These are phyloP conservation scores for Nannizzia gypsea DNA, from an alignment of 2,329 filamentous ascomycete species.

Conservation along the genomic window DNA sequence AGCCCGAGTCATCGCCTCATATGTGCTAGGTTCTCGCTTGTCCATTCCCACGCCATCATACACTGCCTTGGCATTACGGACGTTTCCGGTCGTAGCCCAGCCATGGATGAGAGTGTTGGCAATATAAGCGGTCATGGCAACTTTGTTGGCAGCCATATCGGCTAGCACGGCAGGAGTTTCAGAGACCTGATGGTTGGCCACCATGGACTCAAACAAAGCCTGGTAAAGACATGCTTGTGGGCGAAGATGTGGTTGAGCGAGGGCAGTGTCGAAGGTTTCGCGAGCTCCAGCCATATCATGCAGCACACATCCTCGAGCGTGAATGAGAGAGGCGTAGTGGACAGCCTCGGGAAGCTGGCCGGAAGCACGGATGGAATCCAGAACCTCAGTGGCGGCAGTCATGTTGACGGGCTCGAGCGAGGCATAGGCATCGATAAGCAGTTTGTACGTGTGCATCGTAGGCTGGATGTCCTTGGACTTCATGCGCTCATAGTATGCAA, in stretches of 20 bases:
- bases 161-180: slow-evolving; percentile 62
- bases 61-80: slow-evolving; percentile 63
- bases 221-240: slow-evolving; percentile 85
- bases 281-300: slow-evolving; percentile 81
- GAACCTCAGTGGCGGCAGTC: slow-evolving; percentile 69
- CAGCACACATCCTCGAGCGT: slow-evolving; percentile 86
- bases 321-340: slow-evolving; percentile 90
- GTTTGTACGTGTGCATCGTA: slow-evolving; percentile 93
- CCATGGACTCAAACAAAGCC: slow-evolving; percentile 92
- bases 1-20: slow-evolving; percentile 95
- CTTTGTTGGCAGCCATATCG: slow-evolving; percentile 60
- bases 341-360: slow-evolving; percentile 77
- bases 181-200: slow-evolving; percentile 77
- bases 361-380: slow-evolving; percentile 62
- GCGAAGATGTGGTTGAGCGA: slow-evolving; percentile 54
- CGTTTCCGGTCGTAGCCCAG: slow-evolving; percentile 76
- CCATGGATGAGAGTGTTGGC: slow-evolving; percentile 97
- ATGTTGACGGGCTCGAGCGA: slow-evolving; percentile 88
- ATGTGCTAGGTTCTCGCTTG: slow-evolving; percentile 90
- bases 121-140: slow-evolving; percentile 92
- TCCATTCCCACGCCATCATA: slow-evolving; percentile 66
- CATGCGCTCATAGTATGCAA: slow-evolving; percentile 94
- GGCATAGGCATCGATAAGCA: slow-evolving; percentile 88
- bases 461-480: slow-evolving; percentile 72
- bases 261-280: slow-evolving; percentile 68